These are phyloP conservation scores for Cystofilobasidium bisporidii DNA, from an alignment of 768 basidiomycete species.

Conservation along the genomic window DNA sequence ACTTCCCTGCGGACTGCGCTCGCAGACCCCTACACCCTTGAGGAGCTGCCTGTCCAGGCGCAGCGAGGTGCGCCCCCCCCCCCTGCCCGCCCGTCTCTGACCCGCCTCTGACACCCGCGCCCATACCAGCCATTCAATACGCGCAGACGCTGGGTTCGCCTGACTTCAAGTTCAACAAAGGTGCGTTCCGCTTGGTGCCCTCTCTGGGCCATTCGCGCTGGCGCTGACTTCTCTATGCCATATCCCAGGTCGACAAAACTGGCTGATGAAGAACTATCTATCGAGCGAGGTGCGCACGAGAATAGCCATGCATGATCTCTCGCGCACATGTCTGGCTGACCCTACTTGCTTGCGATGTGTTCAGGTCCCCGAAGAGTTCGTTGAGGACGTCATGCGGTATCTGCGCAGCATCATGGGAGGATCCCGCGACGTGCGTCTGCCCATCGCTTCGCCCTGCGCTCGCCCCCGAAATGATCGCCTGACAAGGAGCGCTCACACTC, in stretches of 20 bases:
- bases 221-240: too few relatives aligned
- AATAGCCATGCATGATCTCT: too few relatives aligned
- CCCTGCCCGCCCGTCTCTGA: neutral
- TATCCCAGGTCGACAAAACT: neutral
- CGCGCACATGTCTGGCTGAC: neutral
- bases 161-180: constrained; percentile 10
- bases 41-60: neutral
- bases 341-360: neutral
- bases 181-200: too few relatives aligned
- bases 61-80: neutral
- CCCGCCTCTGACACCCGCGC: neutral
- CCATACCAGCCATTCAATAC: constrained; percentile 6
- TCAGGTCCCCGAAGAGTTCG: constrained; percentile 2
- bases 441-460: neutral
- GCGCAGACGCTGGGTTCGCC: constrained; percentile 8
- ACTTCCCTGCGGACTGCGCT: neutral
- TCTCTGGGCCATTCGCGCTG: too few relatives aligned
- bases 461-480: too few relatives aligned
- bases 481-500: too few relatives aligned
- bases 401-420: constrained; percentile 3
- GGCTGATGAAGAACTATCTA: constrained; percentile 9
- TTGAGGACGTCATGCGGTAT: constrained; percentile 6
- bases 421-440: constrained; percentile 1
- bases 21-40: neutral
- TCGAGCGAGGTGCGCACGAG: neutral